Percentiles rank a stretch among this genome's conserved stretches.
Conservation (phyloP, 2,329 filamentous ascomycete species). For the Trichophyton equinum region DNA sequence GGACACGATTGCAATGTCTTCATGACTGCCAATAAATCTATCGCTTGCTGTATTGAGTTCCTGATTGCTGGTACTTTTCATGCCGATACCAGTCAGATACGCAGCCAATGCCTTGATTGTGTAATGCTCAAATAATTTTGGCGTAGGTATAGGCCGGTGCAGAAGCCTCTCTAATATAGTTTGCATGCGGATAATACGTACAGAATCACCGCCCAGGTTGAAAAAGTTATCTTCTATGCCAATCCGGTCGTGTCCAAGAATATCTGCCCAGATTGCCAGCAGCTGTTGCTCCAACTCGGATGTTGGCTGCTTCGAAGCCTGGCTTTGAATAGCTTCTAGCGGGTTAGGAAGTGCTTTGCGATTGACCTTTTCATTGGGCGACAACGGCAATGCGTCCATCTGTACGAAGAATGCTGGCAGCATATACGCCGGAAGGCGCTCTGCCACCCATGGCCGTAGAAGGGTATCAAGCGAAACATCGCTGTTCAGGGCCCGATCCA, state of each 20-base stretch:
- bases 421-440: constrained; percentile 21
- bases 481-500: background rate
- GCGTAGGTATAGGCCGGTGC: background rate
- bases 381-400: constrained; percentile 22
- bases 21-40: background rate
- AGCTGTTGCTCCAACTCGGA: constrained; percentile 6
- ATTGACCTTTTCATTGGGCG: constrained; percentile 24
- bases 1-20: constrained; percentile 6
- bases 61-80: background rate
- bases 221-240: constrained; percentile 8
- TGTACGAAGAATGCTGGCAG: constrained; percentile 30
- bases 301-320: background rate
- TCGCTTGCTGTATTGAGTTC: background rate
- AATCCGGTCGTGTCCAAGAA: constrained; percentile 6
- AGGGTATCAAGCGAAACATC: background rate
- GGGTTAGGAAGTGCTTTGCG: constrained; percentile 14
- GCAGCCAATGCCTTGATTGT: constrained; percentile 4
- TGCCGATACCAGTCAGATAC: background rate
- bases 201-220: constrained; percentile 10
- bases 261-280: constrained; percentile 5
- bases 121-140: constrained; percentile 4
- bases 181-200: constrained; percentile 4
- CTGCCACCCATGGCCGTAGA: constrained; percentile 5
- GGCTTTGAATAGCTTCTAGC: constrained; percentile 2
- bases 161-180: background rate